A percentile compares a stretch with the other conserved stretches of the same genome.
Conservation (phyloP, 306 rosid genomes). For the Phaseolus lunatus region DNA sequence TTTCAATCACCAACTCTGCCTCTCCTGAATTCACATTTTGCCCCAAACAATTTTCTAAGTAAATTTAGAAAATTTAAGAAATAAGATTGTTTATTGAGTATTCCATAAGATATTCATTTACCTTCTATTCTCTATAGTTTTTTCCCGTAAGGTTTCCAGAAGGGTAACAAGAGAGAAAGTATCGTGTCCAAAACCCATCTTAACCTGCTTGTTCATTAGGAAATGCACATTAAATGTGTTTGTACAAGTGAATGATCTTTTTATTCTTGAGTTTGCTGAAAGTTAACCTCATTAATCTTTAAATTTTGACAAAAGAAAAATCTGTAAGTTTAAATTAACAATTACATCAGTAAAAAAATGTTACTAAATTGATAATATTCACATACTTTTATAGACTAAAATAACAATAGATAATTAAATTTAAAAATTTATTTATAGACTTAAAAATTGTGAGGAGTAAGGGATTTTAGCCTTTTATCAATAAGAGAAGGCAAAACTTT, state of each 20-base stretch:
- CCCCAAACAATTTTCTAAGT: background rate
- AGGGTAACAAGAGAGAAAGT: slow-evolving; percentile 47
- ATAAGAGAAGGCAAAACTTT: slow-evolving; percentile 34
- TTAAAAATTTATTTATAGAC: too few species aligned
- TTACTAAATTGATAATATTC: too few species aligned
- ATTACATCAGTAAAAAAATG: too few species aligned
- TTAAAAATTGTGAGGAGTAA: background rate
- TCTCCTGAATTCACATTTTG: slow-evolving; percentile 45
- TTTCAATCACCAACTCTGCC: slow-evolving; percentile 63
- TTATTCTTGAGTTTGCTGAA: too few species aligned
- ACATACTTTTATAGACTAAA: too few species aligned
- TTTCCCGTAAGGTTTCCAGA: slow-evolving; percentile 44
- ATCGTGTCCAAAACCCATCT: slow-evolving; percentile 49
- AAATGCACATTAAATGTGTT: background rate
- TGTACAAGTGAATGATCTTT: too few species aligned
- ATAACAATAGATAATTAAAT: too few species aligned
- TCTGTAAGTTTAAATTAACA: too few species aligned
- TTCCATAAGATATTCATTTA: slow-evolving; percentile 7
- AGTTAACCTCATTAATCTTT: too few species aligned
- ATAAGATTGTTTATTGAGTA: background rate
- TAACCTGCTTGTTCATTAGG: slow-evolving; percentile 47
- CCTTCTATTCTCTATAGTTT: slow-evolving; percentile 51
- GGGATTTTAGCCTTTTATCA: slow-evolving; percentile 44
- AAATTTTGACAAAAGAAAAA: too few species aligned
- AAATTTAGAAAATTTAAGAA: background rate